Percentiles rank a stretch among this genome's conserved stretches.
phyloP scores from a whole-genome alignment of 768 basidiomycete species.

The Tulasnella sp. region DNA sequence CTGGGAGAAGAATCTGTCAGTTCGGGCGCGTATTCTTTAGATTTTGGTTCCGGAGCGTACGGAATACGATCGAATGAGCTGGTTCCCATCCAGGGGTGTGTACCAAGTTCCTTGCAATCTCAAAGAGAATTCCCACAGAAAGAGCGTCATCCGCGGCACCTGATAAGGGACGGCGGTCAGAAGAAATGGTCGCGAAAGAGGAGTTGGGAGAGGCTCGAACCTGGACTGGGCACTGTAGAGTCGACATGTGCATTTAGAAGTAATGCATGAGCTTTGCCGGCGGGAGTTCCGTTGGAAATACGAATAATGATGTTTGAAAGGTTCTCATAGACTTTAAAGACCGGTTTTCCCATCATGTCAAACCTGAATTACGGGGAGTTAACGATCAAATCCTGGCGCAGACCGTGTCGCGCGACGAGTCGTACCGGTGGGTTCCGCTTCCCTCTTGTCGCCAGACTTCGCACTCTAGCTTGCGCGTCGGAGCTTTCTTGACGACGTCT shows the following conservation, averaged over 20 bases:
- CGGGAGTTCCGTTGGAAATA: slow-evolving; percentile 73
- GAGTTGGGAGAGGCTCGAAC: slow-evolving; percentile 28
- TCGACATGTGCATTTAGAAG: slow-evolving; percentile 83
- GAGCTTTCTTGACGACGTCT: slow-evolving; percentile 46
- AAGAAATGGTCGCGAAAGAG: background rate
- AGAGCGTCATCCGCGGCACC: slow-evolving; percentile 89
- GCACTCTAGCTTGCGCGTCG: slow-evolving; percentile 70
- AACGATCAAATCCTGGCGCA: background rate
- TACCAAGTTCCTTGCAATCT: slow-evolving; percentile 77
- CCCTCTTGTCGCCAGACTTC: slow-evolving; percentile 92
- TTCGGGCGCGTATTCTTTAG: background rate
- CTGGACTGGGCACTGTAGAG: slow-evolving; percentile 76
- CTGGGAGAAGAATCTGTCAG: slow-evolving; percentile 46
- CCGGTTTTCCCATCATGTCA: slow-evolving; percentile 83
- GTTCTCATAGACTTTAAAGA: slow-evolving; percentile 85
- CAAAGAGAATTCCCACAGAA: slow-evolving; percentile 89
- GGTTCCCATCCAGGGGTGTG: slow-evolving; percentile 72
- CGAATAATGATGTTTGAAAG: slow-evolving; percentile 90
- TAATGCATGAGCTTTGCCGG: slow-evolving; percentile 77
- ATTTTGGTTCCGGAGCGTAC: slow-evolving; percentile 52
- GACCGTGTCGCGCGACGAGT: slow-evolving; percentile 3
- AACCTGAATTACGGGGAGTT: slow-evolving; percentile 57
- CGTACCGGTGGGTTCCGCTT: slow-evolving; percentile 80
- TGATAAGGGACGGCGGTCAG: slow-evolving; percentile 25
- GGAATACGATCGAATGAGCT: slow-evolving; percentile 75